Conservation (phyloP, 805 yeast species). For the Saturnispora besseyi region DNA sequence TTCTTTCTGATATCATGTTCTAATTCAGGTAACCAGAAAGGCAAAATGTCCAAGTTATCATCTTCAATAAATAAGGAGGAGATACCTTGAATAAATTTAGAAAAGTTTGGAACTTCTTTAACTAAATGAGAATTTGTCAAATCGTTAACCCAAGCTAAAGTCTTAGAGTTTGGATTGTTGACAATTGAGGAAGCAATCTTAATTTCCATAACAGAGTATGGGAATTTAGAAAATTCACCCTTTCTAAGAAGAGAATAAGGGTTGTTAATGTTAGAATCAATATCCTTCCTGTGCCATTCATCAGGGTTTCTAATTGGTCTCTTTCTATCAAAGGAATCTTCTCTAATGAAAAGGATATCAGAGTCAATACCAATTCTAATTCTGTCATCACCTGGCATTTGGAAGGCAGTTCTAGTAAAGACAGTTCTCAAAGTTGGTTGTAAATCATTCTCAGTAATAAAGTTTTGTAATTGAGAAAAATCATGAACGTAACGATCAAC, state of each 20-base stretch:
- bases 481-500: slow-evolving; percentile 45
- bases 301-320: slow-evolving; percentile 85
- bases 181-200: slow-evolving; percentile 39
- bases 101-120: slow-evolving; percentile 88
- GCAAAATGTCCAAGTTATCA: slow-evolving; percentile 80
- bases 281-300: slow-evolving; percentile 87
- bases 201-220: slow-evolving; percentile 83
- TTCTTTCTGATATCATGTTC: slow-evolving; percentile 69
- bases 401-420: slow-evolving; percentile 90
- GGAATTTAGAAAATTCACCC: slow-evolving; percentile 79
- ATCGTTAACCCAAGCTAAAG: slow-evolving; percentile 72
- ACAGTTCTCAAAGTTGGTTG: slow-evolving; percentile 83
- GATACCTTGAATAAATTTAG: slow-evolving; percentile 89
- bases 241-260: slow-evolving; percentile 69
- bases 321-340: slow-evolving; percentile 75
- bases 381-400: slow-evolving; percentile 94
- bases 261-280: slow-evolving; percentile 65
- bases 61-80: slow-evolving; percentile 83
- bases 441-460: slow-evolving; percentile 54
- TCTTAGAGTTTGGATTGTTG: slow-evolving; percentile 41
- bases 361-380: slow-evolving; percentile 86
- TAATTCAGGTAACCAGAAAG: slow-evolving; percentile 91
- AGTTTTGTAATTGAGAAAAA: slow-evolving; percentile 51
- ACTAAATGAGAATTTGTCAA: slow-evolving; percentile 75
- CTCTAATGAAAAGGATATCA: slow-evolving; percentile 79